These are phyloP conservation scores for Ceratocystis papillata DNA, from an alignment of 2,329 filamentous ascomycete species.

Conservation along the genomic window DNA sequence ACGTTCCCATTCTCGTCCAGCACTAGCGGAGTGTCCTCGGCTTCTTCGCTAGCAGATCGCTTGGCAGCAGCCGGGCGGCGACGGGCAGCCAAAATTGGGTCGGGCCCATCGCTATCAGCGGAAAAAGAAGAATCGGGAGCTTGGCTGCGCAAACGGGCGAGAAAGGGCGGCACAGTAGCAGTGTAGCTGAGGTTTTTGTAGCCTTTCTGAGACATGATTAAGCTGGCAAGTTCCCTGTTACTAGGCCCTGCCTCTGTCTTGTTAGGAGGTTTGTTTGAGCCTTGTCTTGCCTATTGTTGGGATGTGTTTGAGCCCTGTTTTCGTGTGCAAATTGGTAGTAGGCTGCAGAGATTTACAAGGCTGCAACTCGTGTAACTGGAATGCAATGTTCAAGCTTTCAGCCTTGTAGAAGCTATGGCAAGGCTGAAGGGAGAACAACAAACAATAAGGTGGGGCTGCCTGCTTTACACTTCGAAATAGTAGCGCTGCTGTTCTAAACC, in stretches of 20 bases:
- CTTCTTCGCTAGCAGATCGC: constrained; percentile 54
- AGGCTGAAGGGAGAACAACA: constrained; percentile 4
- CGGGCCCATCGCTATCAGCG: constrained; percentile 38
- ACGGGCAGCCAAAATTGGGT: constrained; percentile 42
- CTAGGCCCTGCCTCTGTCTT: neutral
- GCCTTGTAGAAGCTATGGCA: neutral
- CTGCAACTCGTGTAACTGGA: neutral
- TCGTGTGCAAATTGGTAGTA: neutral
- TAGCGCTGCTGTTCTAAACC: too few species aligned
- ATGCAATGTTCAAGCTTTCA: neutral
- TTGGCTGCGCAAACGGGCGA: constrained; percentile 46
- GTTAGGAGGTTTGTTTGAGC: neutral
- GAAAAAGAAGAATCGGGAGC: constrained; percentile 37
- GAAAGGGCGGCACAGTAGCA: constrained; percentile 48
- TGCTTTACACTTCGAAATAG: neutral
- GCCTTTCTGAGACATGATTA: constrained; percentile 46
- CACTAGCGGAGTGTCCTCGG: constrained; percentile 65
- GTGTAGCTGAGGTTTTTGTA: constrained; percentile 61
- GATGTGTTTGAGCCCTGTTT: too few species aligned
- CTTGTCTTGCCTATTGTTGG: neutral
- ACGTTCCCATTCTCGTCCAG: constrained; percentile 63
- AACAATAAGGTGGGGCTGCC: neutral
- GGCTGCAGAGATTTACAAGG: constrained; percentile 1
- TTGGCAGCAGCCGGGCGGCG: constrained; percentile 40
- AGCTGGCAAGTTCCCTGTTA: too few species aligned